phyloP scores from a whole-genome alignment of 495 filamentous ascomycete species.

The Podospora australis region DNA sequence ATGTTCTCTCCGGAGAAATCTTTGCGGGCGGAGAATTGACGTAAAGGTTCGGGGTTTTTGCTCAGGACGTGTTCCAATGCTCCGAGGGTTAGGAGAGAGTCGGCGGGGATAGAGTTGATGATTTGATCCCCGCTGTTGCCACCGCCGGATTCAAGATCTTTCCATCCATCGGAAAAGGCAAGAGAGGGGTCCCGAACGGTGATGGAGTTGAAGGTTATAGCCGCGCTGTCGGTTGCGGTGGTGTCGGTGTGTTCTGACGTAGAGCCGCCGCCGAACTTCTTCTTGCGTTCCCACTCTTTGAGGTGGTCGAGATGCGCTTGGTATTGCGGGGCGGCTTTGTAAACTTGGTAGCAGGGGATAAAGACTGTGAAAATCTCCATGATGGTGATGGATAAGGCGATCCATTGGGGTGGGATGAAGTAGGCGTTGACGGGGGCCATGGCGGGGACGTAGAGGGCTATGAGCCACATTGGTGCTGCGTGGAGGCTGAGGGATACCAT shows the following conservation, averaged over 20 bases:
- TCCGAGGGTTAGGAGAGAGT: slow-evolving; percentile 48
- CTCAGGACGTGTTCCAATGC: slow-evolving; percentile 54
- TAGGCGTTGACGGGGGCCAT: slow-evolving; percentile 50
- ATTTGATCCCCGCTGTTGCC: slow-evolving; percentile 20
- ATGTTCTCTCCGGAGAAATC: slow-evolving; percentile 67
- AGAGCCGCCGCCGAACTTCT: slow-evolving; percentile 18
- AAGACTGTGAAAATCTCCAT: slow-evolving; percentile 47
- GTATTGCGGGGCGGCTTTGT: slow-evolving; percentile 18
- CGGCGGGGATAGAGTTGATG: slow-evolving; percentile 27
- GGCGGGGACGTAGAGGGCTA: slow-evolving; percentile 50
- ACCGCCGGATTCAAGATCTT: slow-evolving; percentile 11
- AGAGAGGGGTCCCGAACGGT: slow-evolving; percentile 9
- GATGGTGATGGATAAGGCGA: slow-evolving; percentile 30
- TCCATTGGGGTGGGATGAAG: slow-evolving; percentile 47
- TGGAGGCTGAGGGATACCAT: slow-evolving; percentile 45
- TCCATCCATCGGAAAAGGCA: slow-evolving; percentile 19
- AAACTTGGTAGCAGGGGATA: slow-evolving; percentile 36
- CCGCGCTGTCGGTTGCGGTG: slow-evolving; percentile 2
- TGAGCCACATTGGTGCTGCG: slow-evolving; percentile 61
- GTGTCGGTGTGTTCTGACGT: slow-evolving; percentile 4
- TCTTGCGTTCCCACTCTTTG: slow-evolving; percentile 27
- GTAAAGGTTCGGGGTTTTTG: slow-evolving; percentile 49
- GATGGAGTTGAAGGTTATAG: slow-evolving; percentile 11
- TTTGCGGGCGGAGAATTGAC: slow-evolving; percentile 52
- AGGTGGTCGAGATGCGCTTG: slow-evolving; percentile 26